Conservation (phyloP, 1,284 basidiomycete genomes). For the Trichosporon sp. region DNA sequence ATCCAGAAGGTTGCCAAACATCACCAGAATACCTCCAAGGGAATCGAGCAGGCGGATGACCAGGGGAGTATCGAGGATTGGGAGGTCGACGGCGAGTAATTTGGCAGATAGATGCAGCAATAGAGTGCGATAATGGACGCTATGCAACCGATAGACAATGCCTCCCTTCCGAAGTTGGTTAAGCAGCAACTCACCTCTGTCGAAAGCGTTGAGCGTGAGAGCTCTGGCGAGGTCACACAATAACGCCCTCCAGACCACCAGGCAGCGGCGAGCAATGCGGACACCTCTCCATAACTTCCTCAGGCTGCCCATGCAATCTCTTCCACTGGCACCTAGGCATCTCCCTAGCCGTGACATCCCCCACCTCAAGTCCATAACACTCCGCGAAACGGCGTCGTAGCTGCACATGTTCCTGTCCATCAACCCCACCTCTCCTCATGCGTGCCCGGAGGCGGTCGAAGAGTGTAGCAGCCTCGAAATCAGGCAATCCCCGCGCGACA, state of each 20-base stretch:
- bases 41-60: neutral
- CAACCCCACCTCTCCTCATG: no score
- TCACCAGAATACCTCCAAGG: neutral
- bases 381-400: neutral
- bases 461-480: neutral
- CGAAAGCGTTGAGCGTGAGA: no score
- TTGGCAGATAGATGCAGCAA: neutral
- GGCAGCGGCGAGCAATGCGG: neutral
- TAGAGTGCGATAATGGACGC: neutral
- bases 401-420: neutral
- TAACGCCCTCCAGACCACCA: neutral
- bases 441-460: neutral
- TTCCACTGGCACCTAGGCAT: neutral
- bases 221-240: neutral
- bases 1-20: neutral
- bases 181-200: no score
- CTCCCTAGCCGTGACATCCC: neutral
- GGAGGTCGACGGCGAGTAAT: neutral
- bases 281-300: neutral
- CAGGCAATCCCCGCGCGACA: neutral
- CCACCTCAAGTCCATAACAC: neutral
- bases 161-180: no score
- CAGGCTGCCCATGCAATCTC: neutral
- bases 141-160: neutral
- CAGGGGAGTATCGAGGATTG: neutral